Conservation (phyloP, 768 basidiomycete genomes). For the Leucocoprinus birnbaumii region DNA sequence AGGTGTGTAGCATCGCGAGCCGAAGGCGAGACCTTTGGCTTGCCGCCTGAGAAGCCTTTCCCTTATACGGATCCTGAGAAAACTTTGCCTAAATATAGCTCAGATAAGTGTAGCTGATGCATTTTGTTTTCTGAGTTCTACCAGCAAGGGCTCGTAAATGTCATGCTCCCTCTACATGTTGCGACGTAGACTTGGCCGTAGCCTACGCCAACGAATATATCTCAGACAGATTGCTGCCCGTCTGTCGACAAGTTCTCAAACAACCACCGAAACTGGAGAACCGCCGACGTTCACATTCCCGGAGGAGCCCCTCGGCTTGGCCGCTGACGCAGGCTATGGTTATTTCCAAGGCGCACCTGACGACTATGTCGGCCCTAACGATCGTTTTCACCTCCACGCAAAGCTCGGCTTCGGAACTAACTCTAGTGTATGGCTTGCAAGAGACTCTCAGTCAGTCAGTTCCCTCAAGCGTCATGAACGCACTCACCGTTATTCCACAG, state of each 20-base stretch:
- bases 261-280: not conserved
- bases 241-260: not conserved
- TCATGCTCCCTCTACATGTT: too few species aligned
- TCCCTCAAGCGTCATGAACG: not conserved
- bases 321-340: not conserved
- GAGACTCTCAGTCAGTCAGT: conserved; percentile 16
- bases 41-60: too few species aligned
- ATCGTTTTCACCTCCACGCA: conserved; percentile 16
- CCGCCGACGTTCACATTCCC: not conserved
- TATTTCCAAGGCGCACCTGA: conserved; percentile 17
- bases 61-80: too few species aligned
- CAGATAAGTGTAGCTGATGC: too few species aligned
- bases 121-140: too few species aligned
- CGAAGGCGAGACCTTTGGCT: too few species aligned
- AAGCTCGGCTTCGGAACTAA: conserved; percentile 23
- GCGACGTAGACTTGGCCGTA: not conserved
- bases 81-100: too few species aligned
- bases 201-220: not conserved
- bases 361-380: conserved; percentile 14
- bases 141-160: too few species aligned
- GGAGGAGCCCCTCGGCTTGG: not conserved
- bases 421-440: conserved; percentile 24
- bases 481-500: conserved; percentile 8
- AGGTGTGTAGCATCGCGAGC: too few species aligned
- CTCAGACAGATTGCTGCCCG: not conserved